Conservation (phyloP, 148 eudicot species). For the Silene latifolia region DNA sequence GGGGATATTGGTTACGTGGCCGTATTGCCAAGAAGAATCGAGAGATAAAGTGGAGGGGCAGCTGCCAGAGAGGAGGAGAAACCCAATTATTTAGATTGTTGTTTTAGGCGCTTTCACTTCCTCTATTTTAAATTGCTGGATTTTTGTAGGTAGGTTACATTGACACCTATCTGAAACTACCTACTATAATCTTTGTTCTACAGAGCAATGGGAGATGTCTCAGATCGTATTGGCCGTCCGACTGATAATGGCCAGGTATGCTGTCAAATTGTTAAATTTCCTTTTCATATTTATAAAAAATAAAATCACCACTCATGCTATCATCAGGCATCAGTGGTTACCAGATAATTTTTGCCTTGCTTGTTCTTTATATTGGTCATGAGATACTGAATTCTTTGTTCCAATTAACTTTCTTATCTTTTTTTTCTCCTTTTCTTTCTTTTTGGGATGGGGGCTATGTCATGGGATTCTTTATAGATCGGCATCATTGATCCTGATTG, state of each 20-base stretch:
- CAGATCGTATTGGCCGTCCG: conserved; percentile 95
- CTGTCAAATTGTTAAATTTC: conserved; percentile 4
- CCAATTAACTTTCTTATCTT: neutral
- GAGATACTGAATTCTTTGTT: neutral
- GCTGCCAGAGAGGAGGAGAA: neutral
- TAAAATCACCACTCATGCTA: neutral
- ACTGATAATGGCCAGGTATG: conserved; percentile 93
- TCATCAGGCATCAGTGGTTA: neutral
- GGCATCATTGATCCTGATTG: conserved; percentile 99
- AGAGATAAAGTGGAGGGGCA: too few species aligned
- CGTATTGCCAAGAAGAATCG: too few species aligned
- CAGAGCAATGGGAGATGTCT: conserved; percentile 99
- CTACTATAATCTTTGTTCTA: conserved; percentile 18
- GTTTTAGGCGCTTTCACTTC: neutral
- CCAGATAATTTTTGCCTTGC: neutral
- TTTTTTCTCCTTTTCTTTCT: neutral
- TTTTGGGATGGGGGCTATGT: conserved; percentile 12
- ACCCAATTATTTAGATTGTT: neutral
- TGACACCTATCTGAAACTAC: neutral
- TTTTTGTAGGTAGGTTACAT: neutral
- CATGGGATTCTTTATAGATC: conserved; percentile 41
- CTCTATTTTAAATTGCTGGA: neutral
- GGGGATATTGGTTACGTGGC: too few species aligned
- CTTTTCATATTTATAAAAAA: neutral
- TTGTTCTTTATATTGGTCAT: neutral